Evolutionary conservation across 208 protist genomes (phyloP).

Genomic region (Wallacemonas sp.): DNA sequence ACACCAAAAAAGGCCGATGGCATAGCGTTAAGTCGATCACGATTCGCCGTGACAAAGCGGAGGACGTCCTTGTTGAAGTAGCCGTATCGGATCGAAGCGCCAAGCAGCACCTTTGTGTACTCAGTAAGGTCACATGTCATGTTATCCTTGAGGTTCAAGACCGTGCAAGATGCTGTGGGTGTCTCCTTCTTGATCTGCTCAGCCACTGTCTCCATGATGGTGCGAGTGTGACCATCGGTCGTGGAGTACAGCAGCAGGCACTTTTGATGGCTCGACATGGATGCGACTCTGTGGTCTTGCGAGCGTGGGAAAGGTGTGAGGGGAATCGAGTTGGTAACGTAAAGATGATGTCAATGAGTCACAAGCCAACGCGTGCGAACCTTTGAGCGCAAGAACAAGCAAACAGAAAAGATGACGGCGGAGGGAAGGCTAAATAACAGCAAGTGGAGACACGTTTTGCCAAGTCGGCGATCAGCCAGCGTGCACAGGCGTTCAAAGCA

Average conservation of each 20-base stretch:
- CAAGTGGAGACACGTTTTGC: no score
- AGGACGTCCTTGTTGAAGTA: conserved; percentile 6
- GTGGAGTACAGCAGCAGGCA: conserved; percentile 20
- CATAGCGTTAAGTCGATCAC: conserved; percentile 4
- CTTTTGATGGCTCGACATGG: background rate
- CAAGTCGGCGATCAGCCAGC: no score
- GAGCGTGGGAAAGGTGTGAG: no score
- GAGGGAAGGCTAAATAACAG: no score
- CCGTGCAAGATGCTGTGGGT: background rate
- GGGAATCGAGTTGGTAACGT: no score
- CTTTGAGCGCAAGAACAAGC: no score
- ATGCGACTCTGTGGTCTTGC: no score
- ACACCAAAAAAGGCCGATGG: conserved; percentile 22
- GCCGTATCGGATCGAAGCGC: conserved; percentile 18
- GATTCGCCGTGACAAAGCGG: conserved; percentile 7
- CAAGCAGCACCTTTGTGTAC: conserved; percentile 20
- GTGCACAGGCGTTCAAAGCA: no score
- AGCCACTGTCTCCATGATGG: conserved; percentile 11
- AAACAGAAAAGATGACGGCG: no score
- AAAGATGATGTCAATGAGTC: no score
- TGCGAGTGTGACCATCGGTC: conserved; percentile 15
- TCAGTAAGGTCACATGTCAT: background rate
- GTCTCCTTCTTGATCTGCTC: background rate
- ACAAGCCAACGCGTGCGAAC: no score
- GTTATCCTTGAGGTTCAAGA: conserved; percentile 6